These are phyloP conservation scores for Boletus fagicola DNA, from an alignment of 768 basidiomycete species.

Conservation along the genomic window DNA sequence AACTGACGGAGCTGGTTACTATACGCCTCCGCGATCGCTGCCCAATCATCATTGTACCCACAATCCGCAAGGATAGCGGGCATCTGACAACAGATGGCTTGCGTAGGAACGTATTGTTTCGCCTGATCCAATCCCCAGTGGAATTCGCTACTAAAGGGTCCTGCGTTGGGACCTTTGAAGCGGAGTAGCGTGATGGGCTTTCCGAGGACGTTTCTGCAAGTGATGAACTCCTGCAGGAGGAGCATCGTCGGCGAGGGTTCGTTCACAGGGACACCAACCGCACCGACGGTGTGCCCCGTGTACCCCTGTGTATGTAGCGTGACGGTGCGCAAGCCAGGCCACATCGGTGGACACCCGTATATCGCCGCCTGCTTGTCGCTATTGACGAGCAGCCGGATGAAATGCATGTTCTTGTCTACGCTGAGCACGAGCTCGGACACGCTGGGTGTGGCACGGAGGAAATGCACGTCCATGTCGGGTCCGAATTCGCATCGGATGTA, in stretches of 20 bases:
- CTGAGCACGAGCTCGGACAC: conserved; percentile 33
- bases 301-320: conserved; percentile 34
- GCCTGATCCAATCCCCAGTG: conserved; percentile 28
- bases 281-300: conserved; percentile 16
- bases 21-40: conserved; percentile 30
- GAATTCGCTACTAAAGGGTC: conserved; percentile 28
- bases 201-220: conserved; percentile 21
- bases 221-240: conserved; percentile 28
- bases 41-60: conserved; percentile 30
- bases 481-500: conserved; percentile 34
- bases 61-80: conserved; percentile 26
- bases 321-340: conserved; percentile 24
- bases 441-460: conserved; percentile 33
- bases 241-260: conserved; percentile 32
- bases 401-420: conserved; percentile 30
- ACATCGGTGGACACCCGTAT: conserved; percentile 29
- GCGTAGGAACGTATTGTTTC: conserved; percentile 27
- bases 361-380: conserved; percentile 35
- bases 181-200: conserved; percentile 23
- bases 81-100: conserved; percentile 22
- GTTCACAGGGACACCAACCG: conserved; percentile 24
- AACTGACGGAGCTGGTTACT: conserved; percentile 32
- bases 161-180: conserved; percentile 34
- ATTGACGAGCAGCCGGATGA: conserved; percentile 32
- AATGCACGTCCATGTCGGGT: conserved; percentile 31